Evolutionary conservation across 2,329 filamentous ascomycete genomes (phyloP).

Genomic region (Emmonsia crescens): DNA sequence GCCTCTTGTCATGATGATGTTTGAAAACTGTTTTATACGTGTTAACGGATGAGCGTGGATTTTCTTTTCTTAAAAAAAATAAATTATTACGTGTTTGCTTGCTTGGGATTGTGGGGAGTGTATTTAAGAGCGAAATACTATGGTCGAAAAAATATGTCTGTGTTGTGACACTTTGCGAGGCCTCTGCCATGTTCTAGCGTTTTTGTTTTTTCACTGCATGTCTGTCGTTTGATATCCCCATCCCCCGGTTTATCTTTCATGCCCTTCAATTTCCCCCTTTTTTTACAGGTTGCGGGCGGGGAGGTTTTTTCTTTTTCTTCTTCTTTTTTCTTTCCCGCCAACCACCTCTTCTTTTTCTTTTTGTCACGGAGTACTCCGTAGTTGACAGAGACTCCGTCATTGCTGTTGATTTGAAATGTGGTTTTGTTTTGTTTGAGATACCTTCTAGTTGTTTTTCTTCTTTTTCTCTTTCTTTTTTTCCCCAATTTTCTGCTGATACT

Average conservation of each 20-base stretch:
- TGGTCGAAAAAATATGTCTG: neutral
- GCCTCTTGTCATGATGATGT: neutral
- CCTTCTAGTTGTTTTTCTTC: neutral
- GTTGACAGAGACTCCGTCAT: neutral
- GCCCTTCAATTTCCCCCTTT: neutral
- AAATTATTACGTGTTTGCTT: neutral
- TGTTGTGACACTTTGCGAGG: neutral
- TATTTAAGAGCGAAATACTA: neutral
- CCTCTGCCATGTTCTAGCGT: neutral
- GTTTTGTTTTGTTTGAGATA: slow-evolving; percentile 4
- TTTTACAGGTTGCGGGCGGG: too few relatives aligned
- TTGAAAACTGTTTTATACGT: neutral
- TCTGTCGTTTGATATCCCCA: neutral
- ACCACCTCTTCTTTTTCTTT: neutral
- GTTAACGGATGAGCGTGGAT: neutral
- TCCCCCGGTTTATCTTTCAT: neutral
- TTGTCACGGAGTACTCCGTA: neutral
- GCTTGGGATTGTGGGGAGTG: neutral
- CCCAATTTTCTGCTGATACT: neutral
- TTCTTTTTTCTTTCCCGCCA: neutral
- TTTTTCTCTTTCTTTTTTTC: neutral
- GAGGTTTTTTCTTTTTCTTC: too few relatives aligned
- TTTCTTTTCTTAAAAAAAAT: too few relatives aligned
- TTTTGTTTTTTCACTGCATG: neutral
- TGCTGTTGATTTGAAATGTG: neutral